A percentile compares a stretch with the other conserved stretches of the same genome.
Conservation (phyloP, 225 moss, liverwort and hornwort species). For the Polytrichum formosum region DNA sequence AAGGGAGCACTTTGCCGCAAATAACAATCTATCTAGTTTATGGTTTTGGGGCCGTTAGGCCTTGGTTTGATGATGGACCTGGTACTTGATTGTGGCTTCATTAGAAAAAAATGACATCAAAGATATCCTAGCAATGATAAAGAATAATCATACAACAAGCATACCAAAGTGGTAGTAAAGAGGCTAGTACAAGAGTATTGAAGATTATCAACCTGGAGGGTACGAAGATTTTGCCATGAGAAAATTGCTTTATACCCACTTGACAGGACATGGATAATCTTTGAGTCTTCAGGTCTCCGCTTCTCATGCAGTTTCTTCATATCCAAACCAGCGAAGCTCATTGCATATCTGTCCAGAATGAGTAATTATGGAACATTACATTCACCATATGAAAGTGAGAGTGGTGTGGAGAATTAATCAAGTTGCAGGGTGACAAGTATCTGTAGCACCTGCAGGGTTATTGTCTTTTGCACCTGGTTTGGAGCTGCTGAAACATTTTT, state of each 20-base stretch:
- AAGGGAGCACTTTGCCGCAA: no score
- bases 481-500: no score
- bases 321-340: constrained; percentile 70
- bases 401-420: not conserved
- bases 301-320: constrained; percentile 49
- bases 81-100: not conserved
- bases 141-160: not conserved
- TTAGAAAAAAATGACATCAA: not conserved
- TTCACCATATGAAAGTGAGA: not conserved
- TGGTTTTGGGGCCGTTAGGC: not conserved
- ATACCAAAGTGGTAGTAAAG: no score
- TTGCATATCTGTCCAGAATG: constrained; percentile 58
- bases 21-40: no score
- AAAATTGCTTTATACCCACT: constrained; percentile 80
- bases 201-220: constrained; percentile 58
- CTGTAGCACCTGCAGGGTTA: no score
- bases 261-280: constrained; percentile 81
- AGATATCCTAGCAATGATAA: not conserved
- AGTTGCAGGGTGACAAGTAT: not conserved
- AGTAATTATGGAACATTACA: no score
- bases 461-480: no score
- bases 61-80: not conserved
- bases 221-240: constrained; percentile 74
- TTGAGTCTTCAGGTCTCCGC: constrained; percentile 49
- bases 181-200: no score